Evolutionary conservation across 2,329 filamentous ascomycete species (phyloP), one percentile per base, ranked within the genome.

Genomic region (Truncatella angustata): DNA sequence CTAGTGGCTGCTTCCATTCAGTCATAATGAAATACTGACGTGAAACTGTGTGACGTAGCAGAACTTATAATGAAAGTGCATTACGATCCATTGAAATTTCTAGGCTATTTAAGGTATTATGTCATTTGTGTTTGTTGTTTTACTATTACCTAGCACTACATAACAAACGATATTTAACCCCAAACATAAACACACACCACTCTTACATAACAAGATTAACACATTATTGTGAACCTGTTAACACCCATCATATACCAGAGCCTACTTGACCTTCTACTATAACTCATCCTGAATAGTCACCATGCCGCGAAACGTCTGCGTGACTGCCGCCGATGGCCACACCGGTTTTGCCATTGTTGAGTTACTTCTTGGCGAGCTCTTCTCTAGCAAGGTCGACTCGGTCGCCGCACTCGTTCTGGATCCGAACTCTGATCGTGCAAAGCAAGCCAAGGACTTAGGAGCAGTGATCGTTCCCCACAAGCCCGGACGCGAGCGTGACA

Each of bases 331-430:
- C 11, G 77, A 80, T 39, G 77, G 77, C 59, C 68, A 79, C 51
- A 79, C 75, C 4, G 77, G 76, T 56, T 78, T 76, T 56, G 64
- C 74, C 52, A 78, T 80, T 57, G 73, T 74, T 35, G 74, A 80
- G 57, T 67, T 79, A 5, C 67, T 79, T 37, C 70, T 79, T 43
- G 73, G 67, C 20, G 59, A 76, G 26, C 63, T 70, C 20, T 79
- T 80, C 66, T 68, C 66, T 14, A 62, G 62, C 20, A 69, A 73
- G 51, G 60, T 77, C 55, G 63, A 66, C 56, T 70, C 67, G 11
- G 61, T 81, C 35, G 67, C 64, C 23, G 72, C 70, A 10, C 64
- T 80, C 7, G 60, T 71, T 4, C 59, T 78, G 2, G 51, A 79
- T 45, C 71, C 75, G 0, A 52, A 64, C 5, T 62, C 68, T 14